Conservation (phyloP, 306 rosid genomes). For the Cajanus cajan region DNA sequence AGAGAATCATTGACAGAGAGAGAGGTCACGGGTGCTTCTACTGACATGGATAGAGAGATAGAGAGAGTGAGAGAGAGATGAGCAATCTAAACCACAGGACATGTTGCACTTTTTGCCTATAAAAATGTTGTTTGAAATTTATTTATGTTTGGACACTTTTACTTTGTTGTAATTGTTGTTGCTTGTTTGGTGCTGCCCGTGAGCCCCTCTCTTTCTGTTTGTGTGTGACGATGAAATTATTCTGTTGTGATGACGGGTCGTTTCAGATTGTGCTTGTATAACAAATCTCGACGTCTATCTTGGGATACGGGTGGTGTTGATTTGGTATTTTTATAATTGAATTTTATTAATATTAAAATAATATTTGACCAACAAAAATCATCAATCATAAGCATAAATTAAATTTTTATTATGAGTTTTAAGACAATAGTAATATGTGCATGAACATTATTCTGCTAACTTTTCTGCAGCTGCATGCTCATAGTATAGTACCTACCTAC, state of each 20-base stretch:
- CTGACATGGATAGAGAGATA: slow-evolving; percentile 33
- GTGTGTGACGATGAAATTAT: slow-evolving; percentile 49
- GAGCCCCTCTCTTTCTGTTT: slow-evolving; percentile 53
- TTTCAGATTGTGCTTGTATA: background rate
- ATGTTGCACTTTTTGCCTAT: slow-evolving; percentile 45
- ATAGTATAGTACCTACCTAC: slow-evolving; percentile 4
- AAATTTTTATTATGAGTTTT: too few relatives aligned
- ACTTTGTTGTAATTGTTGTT: slow-evolving; percentile 43
- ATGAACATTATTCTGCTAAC: background rate
- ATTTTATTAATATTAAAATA: too few relatives aligned
- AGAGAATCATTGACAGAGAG: slow-evolving; percentile 49
- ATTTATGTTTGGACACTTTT: slow-evolving; percentile 33
- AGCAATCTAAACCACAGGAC: slow-evolving; percentile 45
- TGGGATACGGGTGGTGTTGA: too few relatives aligned
- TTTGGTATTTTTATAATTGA: too few relatives aligned
- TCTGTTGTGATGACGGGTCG: slow-evolving; percentile 23
- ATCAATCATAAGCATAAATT: too few relatives aligned
- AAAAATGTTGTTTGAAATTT: slow-evolving; percentile 31
- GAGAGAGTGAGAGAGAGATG: slow-evolving; percentile 23
- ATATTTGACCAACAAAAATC: too few relatives aligned
- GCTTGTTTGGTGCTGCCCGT: slow-evolving; percentile 77
- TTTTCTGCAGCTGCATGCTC: background rate
- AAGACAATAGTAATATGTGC: too few relatives aligned
- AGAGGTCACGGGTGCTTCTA: slow-evolving; percentile 84
- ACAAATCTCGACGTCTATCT: too few relatives aligned